Percentiles rank a stretch among this genome's conserved stretches.
phyloP scores from a whole-genome alignment of 306 rosid genomes.

The Prunus dulcis region DNA sequence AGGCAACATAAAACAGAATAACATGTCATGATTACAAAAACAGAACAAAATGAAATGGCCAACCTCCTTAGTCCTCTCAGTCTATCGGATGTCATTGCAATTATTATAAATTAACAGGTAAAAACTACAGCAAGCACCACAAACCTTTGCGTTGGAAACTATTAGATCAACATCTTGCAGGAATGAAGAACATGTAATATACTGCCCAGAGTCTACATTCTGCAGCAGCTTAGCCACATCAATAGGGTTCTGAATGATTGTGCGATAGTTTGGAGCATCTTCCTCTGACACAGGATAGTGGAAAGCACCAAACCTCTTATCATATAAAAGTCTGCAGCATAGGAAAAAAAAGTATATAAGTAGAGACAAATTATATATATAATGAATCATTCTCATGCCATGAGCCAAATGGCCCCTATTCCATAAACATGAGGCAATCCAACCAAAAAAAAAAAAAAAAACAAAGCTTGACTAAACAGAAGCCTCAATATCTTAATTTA shows the following conservation, averaged over 20 bases:
- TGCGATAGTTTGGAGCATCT: constrained; percentile 95
- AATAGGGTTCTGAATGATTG: constrained; percentile 90
- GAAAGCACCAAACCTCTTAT: constrained; percentile 87
- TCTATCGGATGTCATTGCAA: not conserved
- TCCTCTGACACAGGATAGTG: constrained; percentile 93
- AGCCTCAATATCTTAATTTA: not conserved
- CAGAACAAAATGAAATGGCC: not conserved
- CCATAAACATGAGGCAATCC: not conserved
- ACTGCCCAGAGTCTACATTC: constrained; percentile 87
- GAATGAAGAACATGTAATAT: constrained; percentile 69
- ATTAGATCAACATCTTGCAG: constrained; percentile 84
- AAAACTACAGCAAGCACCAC: constrained; percentile 19
- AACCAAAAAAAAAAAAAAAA: not conserved
- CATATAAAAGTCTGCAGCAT: constrained; percentile 76
- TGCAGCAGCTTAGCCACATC: constrained; percentile 83
- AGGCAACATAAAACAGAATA: not conserved
- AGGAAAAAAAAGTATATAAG: constrained; percentile 7
- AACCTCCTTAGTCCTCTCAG: not conserved
- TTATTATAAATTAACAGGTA: not conserved
- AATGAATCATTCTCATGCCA: not conserved
- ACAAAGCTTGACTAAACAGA: not conserved
- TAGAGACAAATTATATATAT: not conserved
- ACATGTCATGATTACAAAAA: not conserved
- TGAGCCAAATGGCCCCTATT: not conserved
- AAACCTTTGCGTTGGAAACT: constrained; percentile 90